Base-by-base conservation (phyloP, 2,329 filamentous ascomycete species). In the Fusarium decemcellulare region DNA sequence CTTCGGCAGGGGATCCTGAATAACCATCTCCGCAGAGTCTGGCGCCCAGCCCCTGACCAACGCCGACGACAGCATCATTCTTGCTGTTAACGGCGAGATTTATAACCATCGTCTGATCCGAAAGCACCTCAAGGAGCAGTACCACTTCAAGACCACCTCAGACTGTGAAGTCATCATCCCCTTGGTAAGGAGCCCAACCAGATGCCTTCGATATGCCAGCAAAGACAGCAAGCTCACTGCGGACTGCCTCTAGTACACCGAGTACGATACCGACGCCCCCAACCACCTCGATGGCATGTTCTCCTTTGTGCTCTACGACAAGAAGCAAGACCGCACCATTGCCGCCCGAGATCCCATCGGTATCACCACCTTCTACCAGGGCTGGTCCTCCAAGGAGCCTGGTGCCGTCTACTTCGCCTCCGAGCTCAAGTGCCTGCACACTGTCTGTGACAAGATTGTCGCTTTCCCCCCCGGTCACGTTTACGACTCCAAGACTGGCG, bases 111-210 rank as follows among this genome's bases (percentile, higher is more conserved):
- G 95, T 79, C 89, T 97, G 77, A 87, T 99, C 77, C 92, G 96
- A 79, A 98, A 98, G 85, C 86, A 86, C 75, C 86, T 98, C 76
- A 93, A 93, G 83, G 90, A 86, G 65, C 88, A 91, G 39, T 98
- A 98, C 83, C 91, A 95, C 82, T 99, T 98, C 91, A 98, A 98
- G 91, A 99, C 96, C 72, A 92, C 96, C 79, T 98, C 95, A 39
- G 96, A 99, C 79, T 99, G 96, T 83, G 96, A 99, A 83, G 95
- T 99, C 79, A 97, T 99, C 82, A 97, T 99, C 79, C 96, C 97
- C 73, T 82, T 99, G 87, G 94, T 97, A 88, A 68, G 63, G 43
- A 16, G 27, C 27, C 30, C 18, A n/a, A 15, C 23, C 23, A 23
- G 23, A 23, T 23, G 12, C 36, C n/a, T 23, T 53, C 47, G 40